Percentiles rank a stretch among this genome's conserved stretches.
Evolutionary conservation across 768 basidiomycete genomes (phyloP).

Genomic region (Sporobolomyces roseus): DNA sequence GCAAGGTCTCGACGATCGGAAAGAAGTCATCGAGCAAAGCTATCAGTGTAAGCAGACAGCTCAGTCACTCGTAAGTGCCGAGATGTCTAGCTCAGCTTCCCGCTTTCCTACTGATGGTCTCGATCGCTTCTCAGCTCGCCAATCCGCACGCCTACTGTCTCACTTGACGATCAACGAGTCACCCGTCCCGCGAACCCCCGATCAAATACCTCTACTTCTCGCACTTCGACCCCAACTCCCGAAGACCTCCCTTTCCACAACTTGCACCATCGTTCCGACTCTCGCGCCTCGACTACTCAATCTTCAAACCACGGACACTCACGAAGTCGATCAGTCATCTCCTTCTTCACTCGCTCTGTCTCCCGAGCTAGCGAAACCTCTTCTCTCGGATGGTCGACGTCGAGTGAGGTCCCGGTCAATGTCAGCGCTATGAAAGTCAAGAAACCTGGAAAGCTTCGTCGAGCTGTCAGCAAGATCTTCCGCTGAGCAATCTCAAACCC

Average conservation of each 20-base stretch:
- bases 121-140: no score
- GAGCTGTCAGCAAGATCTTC: constrained; percentile 17
- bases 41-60: no score
- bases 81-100: no score
- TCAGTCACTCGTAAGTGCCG: no score
- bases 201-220: background rate
- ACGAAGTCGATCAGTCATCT: constrained; percentile 27
- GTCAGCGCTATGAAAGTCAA: background rate
- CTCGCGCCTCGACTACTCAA: constrained; percentile 12
- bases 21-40: background rate
- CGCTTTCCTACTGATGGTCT: no score
- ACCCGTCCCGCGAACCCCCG: background rate
- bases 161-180: background rate
- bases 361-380: background rate
- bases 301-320: background rate
- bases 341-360: constrained; percentile 24
- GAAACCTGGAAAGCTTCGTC: constrained; percentile 16
- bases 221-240: background rate
- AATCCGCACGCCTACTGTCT: background rate
- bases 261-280: constrained; percentile 10
- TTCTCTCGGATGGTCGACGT: background rate
- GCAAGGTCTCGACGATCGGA: background rate
- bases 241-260: constrained; percentile 7
- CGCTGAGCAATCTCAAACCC: background rate
- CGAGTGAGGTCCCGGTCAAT: background rate